These are phyloP conservation scores for Fusarium guadeloupense DNA, from an alignment of 2,329 filamentous ascomycete genomes.

Conservation along the genomic window DNA sequence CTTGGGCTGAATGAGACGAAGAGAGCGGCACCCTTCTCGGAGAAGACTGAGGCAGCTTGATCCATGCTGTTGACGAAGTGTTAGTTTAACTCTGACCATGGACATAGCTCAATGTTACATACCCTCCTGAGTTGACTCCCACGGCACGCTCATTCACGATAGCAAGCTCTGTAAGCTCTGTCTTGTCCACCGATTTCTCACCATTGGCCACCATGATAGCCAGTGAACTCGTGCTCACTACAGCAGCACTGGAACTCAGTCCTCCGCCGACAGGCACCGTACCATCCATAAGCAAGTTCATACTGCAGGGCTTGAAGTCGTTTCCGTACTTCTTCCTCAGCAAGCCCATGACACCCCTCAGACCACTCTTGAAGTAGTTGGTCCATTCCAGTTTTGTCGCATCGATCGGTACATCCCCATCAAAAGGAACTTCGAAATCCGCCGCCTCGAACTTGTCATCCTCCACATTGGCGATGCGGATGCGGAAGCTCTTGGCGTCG, in stretches of 20 bases:
- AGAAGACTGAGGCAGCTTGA: constrained; percentile 95
- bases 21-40: constrained; percentile 82
- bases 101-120: constrained; percentile 46
- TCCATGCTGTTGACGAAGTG: constrained; percentile 76
- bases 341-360: constrained; percentile 82
- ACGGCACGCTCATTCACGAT: constrained; percentile 95
- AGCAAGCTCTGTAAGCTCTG: constrained; percentile 88
- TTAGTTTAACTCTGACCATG: not conserved
- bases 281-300: constrained; percentile 91
- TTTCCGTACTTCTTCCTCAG: constrained; percentile 72
- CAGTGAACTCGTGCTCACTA: constrained; percentile 89
- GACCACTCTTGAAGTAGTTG: constrained; percentile 96
- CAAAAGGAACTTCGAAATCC: constrained; percentile 75
- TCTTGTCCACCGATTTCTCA: constrained; percentile 82
- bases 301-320: constrained; percentile 71
- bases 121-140: constrained; percentile 96
- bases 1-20: constrained; percentile 89
- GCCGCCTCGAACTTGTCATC: constrained; percentile 77
- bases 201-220: constrained; percentile 90
- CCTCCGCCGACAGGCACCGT: constrained; percentile 92
- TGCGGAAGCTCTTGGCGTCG: constrained; percentile 64
- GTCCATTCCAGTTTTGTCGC: constrained; percentile 90
- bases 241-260: constrained; percentile 91
- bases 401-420: constrained; percentile 79
- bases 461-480: constrained; percentile 84